A percentile compares a stretch with the other conserved stretches of the same genome.
Conservation (phyloP, 495 filamentous ascomycete genomes). For the Chaetomium tenue region DNA sequence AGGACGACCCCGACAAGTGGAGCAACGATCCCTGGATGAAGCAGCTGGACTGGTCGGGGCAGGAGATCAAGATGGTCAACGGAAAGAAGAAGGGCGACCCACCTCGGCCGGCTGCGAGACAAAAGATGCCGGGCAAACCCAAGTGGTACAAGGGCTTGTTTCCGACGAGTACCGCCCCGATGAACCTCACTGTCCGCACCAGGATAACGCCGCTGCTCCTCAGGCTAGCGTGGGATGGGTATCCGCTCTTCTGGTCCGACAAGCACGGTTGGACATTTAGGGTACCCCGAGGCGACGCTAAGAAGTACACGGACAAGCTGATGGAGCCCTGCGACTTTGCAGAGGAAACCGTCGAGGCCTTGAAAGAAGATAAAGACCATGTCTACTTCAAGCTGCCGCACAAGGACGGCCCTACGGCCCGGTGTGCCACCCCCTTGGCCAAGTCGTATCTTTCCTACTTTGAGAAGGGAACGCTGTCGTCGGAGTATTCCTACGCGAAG, state of each 20-base stretch:
- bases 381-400: conserved; percentile 93
- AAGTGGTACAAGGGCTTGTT: conserved; percentile 96
- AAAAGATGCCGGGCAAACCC: conserved; percentile 93
- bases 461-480: conserved; percentile 80
- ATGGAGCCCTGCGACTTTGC: conserved; percentile 71
- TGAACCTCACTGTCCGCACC: conserved; percentile 81
- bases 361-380: conserved; percentile 64
- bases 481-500: conserved; percentile 84
- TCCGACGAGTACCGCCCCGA: conserved; percentile 56
- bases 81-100: conserved; percentile 81
- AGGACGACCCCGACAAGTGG: conserved; percentile 64
- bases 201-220: conserved; percentile 85
- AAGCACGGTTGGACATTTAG: conserved; percentile 89
- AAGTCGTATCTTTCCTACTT: conserved; percentile 90
- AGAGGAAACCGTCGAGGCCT: conserved; percentile 62
- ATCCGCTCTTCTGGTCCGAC: conserved; percentile 90
- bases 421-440: conserved; percentile 81
- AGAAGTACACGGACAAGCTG: conserved; percentile 65
- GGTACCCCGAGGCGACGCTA: conserved; percentile 62
- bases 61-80: conserved; percentile 88
- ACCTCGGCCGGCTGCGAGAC: conserved; percentile 70
- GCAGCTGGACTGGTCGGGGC: conserved; percentile 93
- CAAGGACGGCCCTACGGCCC: conserved; percentile 83
- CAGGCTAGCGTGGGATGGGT: conserved; percentile 80
- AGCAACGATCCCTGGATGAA: conserved; percentile 80